These are phyloP conservation scores for Omphalotus olearius DNA, from an alignment of 1,284 basidiomycete genomes.

Conservation along the genomic window DNA sequence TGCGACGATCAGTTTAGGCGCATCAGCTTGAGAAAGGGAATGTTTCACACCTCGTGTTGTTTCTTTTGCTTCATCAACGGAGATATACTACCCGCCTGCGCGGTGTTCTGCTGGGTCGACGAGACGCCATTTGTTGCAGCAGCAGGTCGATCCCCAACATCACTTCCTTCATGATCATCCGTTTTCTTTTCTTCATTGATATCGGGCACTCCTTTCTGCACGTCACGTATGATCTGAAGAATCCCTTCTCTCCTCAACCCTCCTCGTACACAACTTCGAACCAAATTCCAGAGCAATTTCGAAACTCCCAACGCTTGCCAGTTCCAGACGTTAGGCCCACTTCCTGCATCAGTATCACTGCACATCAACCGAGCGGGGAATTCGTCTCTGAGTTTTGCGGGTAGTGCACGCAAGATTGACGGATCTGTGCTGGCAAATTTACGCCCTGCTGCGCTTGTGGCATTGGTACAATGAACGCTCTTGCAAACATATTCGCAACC, in stretches of 20 bases:
- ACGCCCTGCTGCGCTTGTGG: conserved; percentile 44
- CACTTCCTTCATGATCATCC: conserved; percentile 30
- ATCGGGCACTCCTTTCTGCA: conserved; percentile 49
- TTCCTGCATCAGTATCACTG: conserved; percentile 50
- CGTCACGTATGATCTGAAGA: conserved; percentile 47
- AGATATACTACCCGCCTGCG: too few relatives aligned
- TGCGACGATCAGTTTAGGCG: background rate
- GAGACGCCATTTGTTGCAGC: too few relatives aligned
- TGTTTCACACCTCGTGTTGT: too few relatives aligned
- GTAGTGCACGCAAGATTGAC: conserved; percentile 62
- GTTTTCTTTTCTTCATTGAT: conserved; percentile 34
- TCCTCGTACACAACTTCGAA: conserved; percentile 46
- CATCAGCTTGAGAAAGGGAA: background rate
- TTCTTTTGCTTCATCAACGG: too few relatives aligned
- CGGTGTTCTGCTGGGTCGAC: too few relatives aligned
- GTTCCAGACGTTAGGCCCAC: conserved; percentile 57
- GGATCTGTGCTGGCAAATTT: conserved; percentile 66
- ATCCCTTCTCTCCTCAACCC: conserved; percentile 59
- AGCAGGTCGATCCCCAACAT: conserved; percentile 11
- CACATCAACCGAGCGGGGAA: conserved; percentile 61
- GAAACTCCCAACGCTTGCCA: conserved; percentile 70
- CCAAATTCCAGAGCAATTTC: conserved; percentile 64
- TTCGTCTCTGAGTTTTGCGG: conserved; percentile 61
- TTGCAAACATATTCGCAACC: conserved; percentile 73
- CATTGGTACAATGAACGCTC: conserved; percentile 36